A percentile compares a stretch with the other conserved stretches of the same genome.
These are phyloP conservation scores for Daucus carota DNA, from an alignment of 129 eudicot species.

Conservation along the genomic window DH1_v3.0 NC_030386.2:30376001-30376500, in stretches of 20 bases:
- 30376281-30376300: neutral
- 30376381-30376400: conserved; percentile 25
- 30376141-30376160: conserved; percentile 17
- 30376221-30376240: conserved; percentile 18
- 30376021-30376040: neutral
- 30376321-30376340: conserved; percentile 3
- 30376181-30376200: conserved; percentile 27
- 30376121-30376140: neutral
- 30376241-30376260: neutral
- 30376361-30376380: conserved; percentile 33
- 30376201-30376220: conserved; percentile 8
- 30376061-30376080: neutral
- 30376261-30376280: neutral
- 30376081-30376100: neutral
- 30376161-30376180: conserved; percentile 44
- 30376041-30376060: neutral
- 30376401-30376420: conserved; percentile 21
- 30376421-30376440: conserved; percentile 19
- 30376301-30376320: neutral
- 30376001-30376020: neutral
- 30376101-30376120: neutral
- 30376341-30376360: conserved; percentile 13
- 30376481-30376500: neutral
- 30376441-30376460: neutral
- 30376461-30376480: neutral